Conservation (phyloP, 225 moss, liverwort and hornwort genomes). For the Pleurozium schreberi region DNA sequence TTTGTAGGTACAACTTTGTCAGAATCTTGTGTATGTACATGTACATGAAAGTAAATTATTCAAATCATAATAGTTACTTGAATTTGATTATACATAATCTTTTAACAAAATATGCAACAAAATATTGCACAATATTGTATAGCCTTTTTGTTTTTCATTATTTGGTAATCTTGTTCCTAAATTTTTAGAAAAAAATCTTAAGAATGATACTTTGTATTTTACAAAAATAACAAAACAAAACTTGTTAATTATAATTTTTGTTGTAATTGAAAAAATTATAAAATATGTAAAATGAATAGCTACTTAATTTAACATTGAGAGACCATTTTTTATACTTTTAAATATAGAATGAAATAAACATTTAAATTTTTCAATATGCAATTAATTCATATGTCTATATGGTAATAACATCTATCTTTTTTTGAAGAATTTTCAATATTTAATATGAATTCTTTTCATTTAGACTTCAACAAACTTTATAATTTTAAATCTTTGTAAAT, state of each 20-base stretch:
- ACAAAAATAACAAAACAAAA: neutral
- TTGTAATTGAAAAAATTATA: neutral
- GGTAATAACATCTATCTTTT: too few species aligned
- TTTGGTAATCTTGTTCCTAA: neutral
- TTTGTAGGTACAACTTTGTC: too few species aligned
- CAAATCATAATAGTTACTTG: neutral
- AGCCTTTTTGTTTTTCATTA: neutral
- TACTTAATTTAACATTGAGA: too few species aligned
- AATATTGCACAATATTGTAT: neutral
- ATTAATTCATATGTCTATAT: too few species aligned
- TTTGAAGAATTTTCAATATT: neutral
- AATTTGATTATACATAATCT: neutral
- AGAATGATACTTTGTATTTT: neutral
- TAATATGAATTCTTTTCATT: neutral
- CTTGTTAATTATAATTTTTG: neutral
- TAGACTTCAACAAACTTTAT: neutral
- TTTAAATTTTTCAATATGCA: too few species aligned
- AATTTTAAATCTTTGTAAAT: neutral
- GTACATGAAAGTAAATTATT: neutral
- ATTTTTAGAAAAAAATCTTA: neutral
- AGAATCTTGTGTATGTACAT: too few species aligned
- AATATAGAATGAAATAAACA: rapidly evolving
- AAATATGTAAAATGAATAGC: neutral
- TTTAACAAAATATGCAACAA: rapidly evolving
- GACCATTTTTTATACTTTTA: neutral